Base-by-base conservation (phyloP, 2,329 filamentous ascomycete species). In the Phialophora expanda region DNA sequence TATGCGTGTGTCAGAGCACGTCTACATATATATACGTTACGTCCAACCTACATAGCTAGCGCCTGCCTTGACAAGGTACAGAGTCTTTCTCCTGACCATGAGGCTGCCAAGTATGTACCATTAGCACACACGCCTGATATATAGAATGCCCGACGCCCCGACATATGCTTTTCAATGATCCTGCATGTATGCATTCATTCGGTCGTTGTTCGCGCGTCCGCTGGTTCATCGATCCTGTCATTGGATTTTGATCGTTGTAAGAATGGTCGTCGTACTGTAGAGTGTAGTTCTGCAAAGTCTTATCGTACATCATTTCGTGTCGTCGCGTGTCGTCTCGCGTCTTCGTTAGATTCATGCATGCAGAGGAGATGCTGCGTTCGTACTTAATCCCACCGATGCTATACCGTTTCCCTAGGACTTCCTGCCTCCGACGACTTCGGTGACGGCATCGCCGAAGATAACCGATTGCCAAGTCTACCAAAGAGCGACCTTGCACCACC, bases 381-480 rank as follows among this genome's bases (percentile, higher is more conserved):
- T 44, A 44, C 38, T 44, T 8, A 3, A 4, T n/a, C n/a, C 4
- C 38, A 3, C 14, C 17, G 17, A 30, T 51, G 20, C 30, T 56
- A 66, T 17, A 67, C 65, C 26, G 57, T 32, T 41, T 69, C 67
- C 56, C 32, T 54, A 1, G 64, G 62, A 61, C 61, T 60, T 24
- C 57, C 64, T 17, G 61, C 32, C 20, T 41, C 28, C n/a, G 61
- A 62, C 4, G 56, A 26, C 38, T 56, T 48, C 38, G 67, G 60
- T 9, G 66, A 63, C 28, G 44, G 32, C 44, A 65, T 44, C 9
- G 64, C 28, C 7, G 65, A 56, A 14, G 67, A 64, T 8, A 64
- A 55, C 34, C 64, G 58, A 28, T 55, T 53, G 24, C 61, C 62
- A 32, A 64, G 53, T 44, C 64, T 63, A 8, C 67, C 59, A 24